Evolutionary conservation across 345 rosid genomes (phyloP), one percentile per base, ranked within the genome.

Genomic region (Arabis hirsuta): DNA sequence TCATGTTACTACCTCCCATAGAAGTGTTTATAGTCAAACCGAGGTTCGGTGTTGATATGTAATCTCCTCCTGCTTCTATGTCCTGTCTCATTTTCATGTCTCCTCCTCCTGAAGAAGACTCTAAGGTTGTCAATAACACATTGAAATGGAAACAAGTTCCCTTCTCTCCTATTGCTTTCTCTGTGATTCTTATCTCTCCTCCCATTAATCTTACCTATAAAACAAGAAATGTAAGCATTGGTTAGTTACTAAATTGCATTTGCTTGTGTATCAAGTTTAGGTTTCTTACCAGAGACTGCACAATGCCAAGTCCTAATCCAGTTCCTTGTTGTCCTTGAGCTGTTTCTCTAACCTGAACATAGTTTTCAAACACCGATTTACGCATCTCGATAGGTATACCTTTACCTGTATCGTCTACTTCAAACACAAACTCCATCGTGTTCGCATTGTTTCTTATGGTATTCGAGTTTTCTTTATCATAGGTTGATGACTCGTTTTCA

Each of bases 271-370:
- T 39, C n/a, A 44, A 44, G 42, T n/a, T 50, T 12, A 74, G 24
- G 19, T 50, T 13, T n/a, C 76, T 24, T 76, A 90, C 98, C 88
- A 93, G 77, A 62, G 96, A 90, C 57, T 88, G 93, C 54, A 92
- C 98, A 57, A 92, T 92, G 6, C 96, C 96, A 12, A 88, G 96
- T 16, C 97, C 98, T 73, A 92, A 67, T 42, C 98, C 97, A 7
- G 96, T 92, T 58, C 93, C 98, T 73, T 80, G 84, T 52, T 76
- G 78, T 47, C 87, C 88, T 19, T 51, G 78, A 50, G 82, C 82
- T 43, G 90, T 81, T 73, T 88, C 98, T 67, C 85, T 85, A 43
- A 88, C 93, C 52, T 92, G 98, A 48, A 88, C 89, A 74, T 82
- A 90, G 69, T 85, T 88, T 51, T 92, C 96, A 68, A 90, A 92